Conservation (phyloP, 2,329 filamentous ascomycete species). For the Zarea fungicola region DNA sequence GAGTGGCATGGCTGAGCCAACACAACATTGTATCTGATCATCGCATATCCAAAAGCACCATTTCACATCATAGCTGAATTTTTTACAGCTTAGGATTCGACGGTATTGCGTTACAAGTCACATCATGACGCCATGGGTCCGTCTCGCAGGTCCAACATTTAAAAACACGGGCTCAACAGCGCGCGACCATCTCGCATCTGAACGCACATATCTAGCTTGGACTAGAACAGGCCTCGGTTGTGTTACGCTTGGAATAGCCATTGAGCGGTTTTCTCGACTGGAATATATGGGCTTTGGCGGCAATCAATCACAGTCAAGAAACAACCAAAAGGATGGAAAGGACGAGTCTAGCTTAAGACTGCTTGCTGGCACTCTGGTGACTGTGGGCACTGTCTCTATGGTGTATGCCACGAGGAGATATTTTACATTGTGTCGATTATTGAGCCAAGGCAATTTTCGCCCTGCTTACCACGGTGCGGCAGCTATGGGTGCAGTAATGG, state of each 20-base stretch:
- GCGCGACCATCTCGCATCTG: conserved; percentile 6
- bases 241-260: conserved; percentile 46
- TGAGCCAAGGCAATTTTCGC: conserved; percentile 37
- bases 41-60: too few relatives aligned
- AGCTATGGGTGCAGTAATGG: conserved; percentile 24
- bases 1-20: too few relatives aligned
- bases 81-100: too few relatives aligned
- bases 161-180: conserved; percentile 1
- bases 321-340: conserved; percentile 13
- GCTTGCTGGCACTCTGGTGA: conserved; percentile 37
- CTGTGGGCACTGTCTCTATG: conserved; percentile 39
- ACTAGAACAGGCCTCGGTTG: conserved; percentile 46
- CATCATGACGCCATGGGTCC: background rate
- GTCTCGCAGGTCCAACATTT: background rate
- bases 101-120: too few relatives aligned
- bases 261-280: conserved; percentile 41
- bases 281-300: conserved; percentile 26
- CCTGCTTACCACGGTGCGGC: conserved; percentile 28
- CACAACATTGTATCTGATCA: too few relatives aligned
- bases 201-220: conserved; percentile 36
- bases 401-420: conserved; percentile 43
- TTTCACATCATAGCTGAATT: too few relatives aligned
- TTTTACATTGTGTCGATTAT: conserved; percentile 34
- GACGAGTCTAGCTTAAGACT: conserved; percentile 18
- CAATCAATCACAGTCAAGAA: too few relatives aligned